Conservation (phyloP, 768 basidiomycete genomes). For the Mycena chlorophos region DNA sequence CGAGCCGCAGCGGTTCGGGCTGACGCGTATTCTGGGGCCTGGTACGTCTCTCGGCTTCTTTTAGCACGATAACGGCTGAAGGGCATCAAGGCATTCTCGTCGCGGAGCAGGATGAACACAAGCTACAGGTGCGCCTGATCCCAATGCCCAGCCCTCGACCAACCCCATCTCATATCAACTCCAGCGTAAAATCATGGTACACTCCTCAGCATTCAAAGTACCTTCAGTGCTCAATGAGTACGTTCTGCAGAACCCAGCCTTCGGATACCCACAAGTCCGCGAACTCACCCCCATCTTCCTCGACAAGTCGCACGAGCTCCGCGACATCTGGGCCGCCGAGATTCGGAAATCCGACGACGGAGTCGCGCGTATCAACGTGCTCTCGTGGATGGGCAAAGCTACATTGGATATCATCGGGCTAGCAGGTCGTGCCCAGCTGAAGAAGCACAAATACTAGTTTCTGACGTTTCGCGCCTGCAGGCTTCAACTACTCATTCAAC, state of each 20-base stretch:
- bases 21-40: slow-evolving; percentile 32
- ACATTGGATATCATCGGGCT: slow-evolving; percentile 64
- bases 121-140: slow-evolving; percentile 15
- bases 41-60: slow-evolving; percentile 6
- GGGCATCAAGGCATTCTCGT: slow-evolving; percentile 36
- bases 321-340: slow-evolving; percentile 34
- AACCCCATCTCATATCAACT: not conserved
- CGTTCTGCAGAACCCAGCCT: slow-evolving; percentile 42
- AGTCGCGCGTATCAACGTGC: slow-evolving; percentile 41
- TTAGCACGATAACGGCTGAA: not conserved
- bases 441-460: slow-evolving; percentile 34
- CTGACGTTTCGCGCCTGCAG: not conserved
- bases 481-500: slow-evolving; percentile 24
- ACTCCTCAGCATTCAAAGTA: not conserved
- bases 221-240: not conserved
- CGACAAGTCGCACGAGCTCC: slow-evolving; percentile 38
- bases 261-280: slow-evolving; percentile 46
- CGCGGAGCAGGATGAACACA: slow-evolving; percentile 28
- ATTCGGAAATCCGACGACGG: slow-evolving; percentile 19
- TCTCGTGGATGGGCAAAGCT: slow-evolving; percentile 51
- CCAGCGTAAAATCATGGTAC: slow-evolving; percentile 30
- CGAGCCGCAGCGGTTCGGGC: slow-evolving; percentile 24
- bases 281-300: slow-evolving; percentile 44
- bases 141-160: not conserved
- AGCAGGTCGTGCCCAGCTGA: slow-evolving; percentile 49